Conservation (phyloP, 1,284 basidiomycete species). For the Pseudozyma flocculosa region DNA sequence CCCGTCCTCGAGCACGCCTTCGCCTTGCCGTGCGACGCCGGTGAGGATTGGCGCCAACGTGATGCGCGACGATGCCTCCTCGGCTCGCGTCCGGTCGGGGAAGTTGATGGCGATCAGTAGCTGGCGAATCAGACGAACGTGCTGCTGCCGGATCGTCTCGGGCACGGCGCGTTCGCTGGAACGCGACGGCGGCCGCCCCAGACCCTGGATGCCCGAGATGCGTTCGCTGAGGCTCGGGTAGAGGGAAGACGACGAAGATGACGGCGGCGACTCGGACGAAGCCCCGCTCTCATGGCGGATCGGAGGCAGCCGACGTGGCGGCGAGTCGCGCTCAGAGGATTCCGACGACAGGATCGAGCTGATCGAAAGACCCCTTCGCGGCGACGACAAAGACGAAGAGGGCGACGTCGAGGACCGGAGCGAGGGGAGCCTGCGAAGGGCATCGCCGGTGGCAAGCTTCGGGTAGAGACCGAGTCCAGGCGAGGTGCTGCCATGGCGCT, state of each 20-base stretch:
- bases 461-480: slow-evolving; percentile 36
- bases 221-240: slow-evolving; percentile 36
- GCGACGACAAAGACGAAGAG: too few species aligned
- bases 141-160: slow-evolving; percentile 22
- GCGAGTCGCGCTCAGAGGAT: slow-evolving; percentile 3
- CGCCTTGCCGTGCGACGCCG: background rate
- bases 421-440: slow-evolving; percentile 22
- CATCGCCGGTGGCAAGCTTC: slow-evolving; percentile 19
- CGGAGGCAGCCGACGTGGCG: slow-evolving; percentile 1
- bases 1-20: slow-evolving; percentile 6
- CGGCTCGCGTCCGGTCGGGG: slow-evolving; percentile 20
- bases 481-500: slow-evolving; percentile 19
- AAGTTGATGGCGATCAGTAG: slow-evolving; percentile 48
- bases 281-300: slow-evolving; percentile 12
- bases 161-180: slow-evolving; percentile 1
- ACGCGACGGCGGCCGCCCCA: slow-evolving; percentile 16
- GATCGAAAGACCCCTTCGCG: slow-evolving; percentile 6
- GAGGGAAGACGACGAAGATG: slow-evolving; percentile 14
- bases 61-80: slow-evolving; percentile 6
- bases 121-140: slow-evolving; percentile 39
- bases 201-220: slow-evolving; percentile 29
- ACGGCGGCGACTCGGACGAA: too few species aligned
- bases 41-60: slow-evolving; percentile 28
- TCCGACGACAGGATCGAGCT: slow-evolving; percentile 16
- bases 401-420: slow-evolving; percentile 16